phyloP scores from a whole-genome alignment of 164 flowering plant genomes.

The Aristolochia californica region DNA sequence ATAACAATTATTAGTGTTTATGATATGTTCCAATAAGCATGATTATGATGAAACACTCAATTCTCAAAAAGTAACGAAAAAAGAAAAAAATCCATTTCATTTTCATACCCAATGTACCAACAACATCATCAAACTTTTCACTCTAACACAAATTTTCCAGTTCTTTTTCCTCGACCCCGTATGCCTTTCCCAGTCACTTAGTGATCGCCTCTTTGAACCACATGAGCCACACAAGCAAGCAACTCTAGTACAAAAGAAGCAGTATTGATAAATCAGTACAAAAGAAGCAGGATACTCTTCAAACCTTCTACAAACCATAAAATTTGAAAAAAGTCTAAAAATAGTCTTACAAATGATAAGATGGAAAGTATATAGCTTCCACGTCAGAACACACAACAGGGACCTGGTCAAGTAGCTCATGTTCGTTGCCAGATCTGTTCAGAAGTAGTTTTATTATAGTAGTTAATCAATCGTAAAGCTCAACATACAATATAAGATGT shows the following conservation, averaged over 20 bases:
- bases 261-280: background rate
- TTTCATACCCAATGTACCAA: constrained; percentile 91
- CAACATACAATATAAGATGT: background rate
- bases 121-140: constrained; percentile 71
- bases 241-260: constrained; percentile 42
- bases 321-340: background rate
- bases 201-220: constrained; percentile 63
- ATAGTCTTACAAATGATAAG: constrained; percentile 69
- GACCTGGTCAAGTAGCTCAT: constrained; percentile 21
- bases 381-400: constrained; percentile 73
- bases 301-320: background rate
- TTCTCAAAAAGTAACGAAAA: too few species aligned
- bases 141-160: constrained; percentile 74
- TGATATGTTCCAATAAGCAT: too few species aligned
- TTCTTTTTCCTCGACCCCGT: constrained; percentile 80
- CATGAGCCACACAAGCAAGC: constrained; percentile 83
- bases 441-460: background rate
- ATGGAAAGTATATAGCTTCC: constrained; percentile 75
- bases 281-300: background rate
- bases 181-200: constrained; percentile 91
- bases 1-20: too few species aligned
- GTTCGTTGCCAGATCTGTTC: constrained; percentile 29
- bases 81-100: background rate
- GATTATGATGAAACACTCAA: too few species aligned
- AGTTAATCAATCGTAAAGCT: background rate